phyloP scores from a whole-genome alignment of 2,329 filamentous ascomycete genomes.

The Ceratocystis cacaofunesta region DNA sequence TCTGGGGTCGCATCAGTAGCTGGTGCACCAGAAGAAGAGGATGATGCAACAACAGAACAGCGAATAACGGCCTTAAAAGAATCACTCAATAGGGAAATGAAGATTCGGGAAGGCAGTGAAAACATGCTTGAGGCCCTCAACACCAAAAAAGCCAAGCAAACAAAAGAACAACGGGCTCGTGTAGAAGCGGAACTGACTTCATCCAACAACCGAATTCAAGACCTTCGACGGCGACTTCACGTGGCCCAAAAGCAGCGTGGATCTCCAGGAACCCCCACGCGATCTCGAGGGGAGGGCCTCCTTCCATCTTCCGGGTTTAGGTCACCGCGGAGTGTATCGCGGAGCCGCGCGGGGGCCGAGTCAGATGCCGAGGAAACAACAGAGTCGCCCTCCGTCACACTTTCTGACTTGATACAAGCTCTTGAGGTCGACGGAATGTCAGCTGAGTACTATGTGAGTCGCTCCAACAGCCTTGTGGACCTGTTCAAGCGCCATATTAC shows the following conservation, averaged over 20 bases:
- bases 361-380: slow-evolving; percentile 52
- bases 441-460: slow-evolving; percentile 87
- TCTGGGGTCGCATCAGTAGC: slow-evolving; percentile 10
- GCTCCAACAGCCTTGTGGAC: slow-evolving; percentile 84
- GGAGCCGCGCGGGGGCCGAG: slow-evolving; percentile 39
- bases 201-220: slow-evolving; percentile 59
- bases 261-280: slow-evolving; percentile 36
- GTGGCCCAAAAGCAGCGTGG: slow-evolving; percentile 41
- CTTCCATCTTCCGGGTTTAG: slow-evolving; percentile 35
- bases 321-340: slow-evolving; percentile 42
- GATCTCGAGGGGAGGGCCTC: slow-evolving; percentile 34
- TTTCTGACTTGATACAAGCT: slow-evolving; percentile 80
- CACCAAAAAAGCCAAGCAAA: slow-evolving; percentile 88
- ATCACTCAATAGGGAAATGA: slow-evolving; percentile 83
- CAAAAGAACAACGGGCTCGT: slow-evolving; percentile 64
- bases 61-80: slow-evolving; percentile 63
- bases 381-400: slow-evolving; percentile 82
- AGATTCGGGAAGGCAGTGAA: slow-evolving; percentile 95
- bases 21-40: slow-evolving; percentile 40
- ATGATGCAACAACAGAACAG: slow-evolving; percentile 47
- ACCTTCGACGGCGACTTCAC: slow-evolving; percentile 43
- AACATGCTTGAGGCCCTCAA: slow-evolving; percentile 94
- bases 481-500: slow-evolving; percentile 89
- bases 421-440: slow-evolving; percentile 76
- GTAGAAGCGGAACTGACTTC: slow-evolving; percentile 83